These are phyloP conservation scores for Acanthamoeba royreba DNA, from an alignment of 208 protist species.

Conservation along the genomic window DNA sequence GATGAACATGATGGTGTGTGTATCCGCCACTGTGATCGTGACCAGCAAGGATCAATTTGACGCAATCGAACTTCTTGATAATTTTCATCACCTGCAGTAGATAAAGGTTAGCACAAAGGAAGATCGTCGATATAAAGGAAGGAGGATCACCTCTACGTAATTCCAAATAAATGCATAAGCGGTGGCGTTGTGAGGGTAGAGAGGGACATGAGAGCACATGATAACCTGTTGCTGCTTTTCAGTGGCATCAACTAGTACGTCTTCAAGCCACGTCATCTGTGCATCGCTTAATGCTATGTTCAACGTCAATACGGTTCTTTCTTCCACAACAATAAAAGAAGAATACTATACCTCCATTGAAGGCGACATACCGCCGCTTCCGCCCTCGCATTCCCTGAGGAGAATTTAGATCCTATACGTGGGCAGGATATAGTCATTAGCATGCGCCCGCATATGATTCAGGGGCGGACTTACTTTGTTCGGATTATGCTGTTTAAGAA, in stretches of 20 bases:
- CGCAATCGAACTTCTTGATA: neutral
- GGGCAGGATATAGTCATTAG: no score
- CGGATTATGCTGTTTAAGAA: neutral
- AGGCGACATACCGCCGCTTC: neutral
- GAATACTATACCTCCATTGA: neutral
- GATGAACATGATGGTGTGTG: neutral
- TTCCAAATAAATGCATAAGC: neutral
- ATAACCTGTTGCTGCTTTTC: neutral
- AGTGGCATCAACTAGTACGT: neutral
- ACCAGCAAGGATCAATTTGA: neutral
- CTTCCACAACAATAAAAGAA: neutral
- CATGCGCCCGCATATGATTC: no score
- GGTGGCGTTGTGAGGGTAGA: neutral
- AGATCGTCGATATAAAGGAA: no score
- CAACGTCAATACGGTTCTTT: neutral
- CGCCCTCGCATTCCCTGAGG: neutral
- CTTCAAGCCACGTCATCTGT: neutral
- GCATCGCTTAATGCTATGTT: neutral
- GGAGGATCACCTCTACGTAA: neutral
- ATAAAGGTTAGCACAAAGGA: no score
- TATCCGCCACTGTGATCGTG: neutral
- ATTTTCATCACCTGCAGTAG: neutral
- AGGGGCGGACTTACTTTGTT: no score
- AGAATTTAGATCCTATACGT: neutral
- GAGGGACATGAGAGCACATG: neutral